Evolutionary conservation across 257 asterid genomes (phyloP).

Genomic region (Echites panduratus): DNA sequence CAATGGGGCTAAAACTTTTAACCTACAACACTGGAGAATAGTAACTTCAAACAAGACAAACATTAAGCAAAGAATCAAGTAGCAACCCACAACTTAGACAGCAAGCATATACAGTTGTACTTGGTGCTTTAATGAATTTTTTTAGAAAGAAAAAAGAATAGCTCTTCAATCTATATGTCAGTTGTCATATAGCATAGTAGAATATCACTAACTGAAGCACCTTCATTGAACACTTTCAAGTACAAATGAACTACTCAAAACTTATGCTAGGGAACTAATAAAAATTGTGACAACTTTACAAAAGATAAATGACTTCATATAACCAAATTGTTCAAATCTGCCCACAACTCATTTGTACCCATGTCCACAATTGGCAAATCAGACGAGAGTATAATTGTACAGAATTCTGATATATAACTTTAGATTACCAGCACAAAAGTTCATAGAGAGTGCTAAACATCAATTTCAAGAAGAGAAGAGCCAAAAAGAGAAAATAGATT

Average conservation of each 20-base stretch:
- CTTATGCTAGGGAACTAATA: background rate
- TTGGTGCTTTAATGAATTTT: background rate
- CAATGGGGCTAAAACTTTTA: background rate
- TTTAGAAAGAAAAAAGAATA: too few relatives aligned
- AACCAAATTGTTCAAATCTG: background rate
- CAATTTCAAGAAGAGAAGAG: background rate
- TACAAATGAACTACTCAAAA: background rate
- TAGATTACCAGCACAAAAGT: background rate
- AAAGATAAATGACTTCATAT: background rate
- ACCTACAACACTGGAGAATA: background rate
- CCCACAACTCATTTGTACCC: background rate
- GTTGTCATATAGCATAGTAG: background rate
- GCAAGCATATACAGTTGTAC: background rate
- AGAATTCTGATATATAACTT: background rate
- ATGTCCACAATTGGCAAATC: background rate
- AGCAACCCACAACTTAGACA: background rate
- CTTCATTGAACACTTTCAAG: background rate
- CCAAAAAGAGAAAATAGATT: background rate
- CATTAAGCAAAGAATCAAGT: background rate
- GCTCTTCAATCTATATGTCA: too few relatives aligned
- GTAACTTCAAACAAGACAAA: background rate
- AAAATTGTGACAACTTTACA: background rate
- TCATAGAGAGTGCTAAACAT: background rate
- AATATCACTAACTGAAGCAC: background rate
- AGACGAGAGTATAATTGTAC: background rate